These are phyloP conservation scores for Rubus idaeus DNA, from an alignment of 306 rosid species.

Conservation along the genomic window DNA sequence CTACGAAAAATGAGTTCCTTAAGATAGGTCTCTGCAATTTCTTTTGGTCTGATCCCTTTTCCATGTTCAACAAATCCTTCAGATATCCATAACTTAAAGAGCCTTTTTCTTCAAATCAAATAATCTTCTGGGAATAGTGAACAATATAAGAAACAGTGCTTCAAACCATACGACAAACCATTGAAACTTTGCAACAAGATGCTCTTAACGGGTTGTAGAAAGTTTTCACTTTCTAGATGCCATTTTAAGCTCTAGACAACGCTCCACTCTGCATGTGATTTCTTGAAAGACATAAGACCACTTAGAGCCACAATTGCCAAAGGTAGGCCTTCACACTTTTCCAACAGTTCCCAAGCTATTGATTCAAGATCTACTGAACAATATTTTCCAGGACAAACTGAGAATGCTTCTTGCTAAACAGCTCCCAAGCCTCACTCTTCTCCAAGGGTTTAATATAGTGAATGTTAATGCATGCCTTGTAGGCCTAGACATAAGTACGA, in stretches of 20 bases:
- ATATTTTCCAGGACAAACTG: neutral
- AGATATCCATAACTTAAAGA: too few species aligned
- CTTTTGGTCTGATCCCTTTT: too few species aligned
- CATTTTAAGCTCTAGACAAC: constrained; percentile 8
- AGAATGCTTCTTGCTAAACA: constrained; percentile 23
- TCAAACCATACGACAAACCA: constrained; percentile 19
- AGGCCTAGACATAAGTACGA: too few species aligned
- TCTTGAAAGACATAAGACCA: constrained; percentile 22
- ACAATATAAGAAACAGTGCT: too few species aligned
- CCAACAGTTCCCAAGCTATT: neutral
- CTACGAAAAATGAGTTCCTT: too few species aligned
- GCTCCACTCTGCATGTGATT: constrained; percentile 15
- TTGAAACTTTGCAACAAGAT: constrained; percentile 22
- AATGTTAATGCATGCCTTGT: too few species aligned
- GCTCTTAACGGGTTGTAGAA: neutral
- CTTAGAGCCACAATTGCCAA: constrained; percentile 19
- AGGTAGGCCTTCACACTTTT: constrained; percentile 26
- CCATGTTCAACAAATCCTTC: too few species aligned
- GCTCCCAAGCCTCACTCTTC: constrained; percentile 16
- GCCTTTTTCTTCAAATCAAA: too few species aligned
- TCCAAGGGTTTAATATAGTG: neutral
- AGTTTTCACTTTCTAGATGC: constrained; percentile 13
- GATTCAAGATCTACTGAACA: neutral
- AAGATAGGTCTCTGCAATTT: too few species aligned
- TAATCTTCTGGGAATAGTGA: too few species aligned